Evolutionary conservation across 306 rosid species (phyloP).

Genomic region (Dryas octopetala): DNA sequence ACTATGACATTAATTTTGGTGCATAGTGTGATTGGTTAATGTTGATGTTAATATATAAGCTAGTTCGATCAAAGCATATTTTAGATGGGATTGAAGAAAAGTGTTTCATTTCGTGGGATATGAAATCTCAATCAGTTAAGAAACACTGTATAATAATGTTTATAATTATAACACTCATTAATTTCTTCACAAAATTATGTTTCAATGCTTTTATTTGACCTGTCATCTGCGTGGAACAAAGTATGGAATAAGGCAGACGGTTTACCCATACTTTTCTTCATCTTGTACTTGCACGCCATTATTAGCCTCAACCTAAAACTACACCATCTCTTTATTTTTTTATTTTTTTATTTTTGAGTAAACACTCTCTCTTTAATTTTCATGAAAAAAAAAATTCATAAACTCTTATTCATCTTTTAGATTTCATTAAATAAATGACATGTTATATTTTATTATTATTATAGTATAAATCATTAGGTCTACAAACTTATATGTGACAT

Average conservation of each 20-base stretch:
- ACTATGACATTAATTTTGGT: constrained; percentile 16
- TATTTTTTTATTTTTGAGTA: too few species aligned
- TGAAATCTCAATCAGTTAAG: constrained; percentile 72
- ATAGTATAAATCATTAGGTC: too few species aligned
- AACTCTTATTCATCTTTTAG: too few species aligned
- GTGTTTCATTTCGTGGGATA: constrained; percentile 69
- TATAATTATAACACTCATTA: constrained; percentile 1
- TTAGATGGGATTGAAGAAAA: constrained; percentile 37
- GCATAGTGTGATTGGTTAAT: constrained; percentile 26
- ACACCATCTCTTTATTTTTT: constrained; percentile 22
- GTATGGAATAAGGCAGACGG: constrained; percentile 51
- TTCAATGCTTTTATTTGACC: constrained; percentile 51
- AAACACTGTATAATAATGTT: constrained; percentile 31
- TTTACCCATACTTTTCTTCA: constrained; percentile 56
- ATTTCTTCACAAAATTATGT: neutral
- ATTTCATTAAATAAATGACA: too few species aligned
- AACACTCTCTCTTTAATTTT: constrained; percentile 23
- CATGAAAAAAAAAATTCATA: neutral
- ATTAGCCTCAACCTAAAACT: constrained; percentile 33
- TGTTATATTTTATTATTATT: too few species aligned
- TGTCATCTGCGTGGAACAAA: constrained; percentile 54
- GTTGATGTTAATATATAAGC: constrained; percentile 49
- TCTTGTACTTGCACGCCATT: constrained; percentile 65
- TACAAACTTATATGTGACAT: too few species aligned
- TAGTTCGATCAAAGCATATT: constrained; percentile 17